These are phyloP conservation scores for Aspergillus thermomutatus DNA, from an alignment of 2,329 filamentous ascomycete genomes.

Conservation along the genomic window DNA sequence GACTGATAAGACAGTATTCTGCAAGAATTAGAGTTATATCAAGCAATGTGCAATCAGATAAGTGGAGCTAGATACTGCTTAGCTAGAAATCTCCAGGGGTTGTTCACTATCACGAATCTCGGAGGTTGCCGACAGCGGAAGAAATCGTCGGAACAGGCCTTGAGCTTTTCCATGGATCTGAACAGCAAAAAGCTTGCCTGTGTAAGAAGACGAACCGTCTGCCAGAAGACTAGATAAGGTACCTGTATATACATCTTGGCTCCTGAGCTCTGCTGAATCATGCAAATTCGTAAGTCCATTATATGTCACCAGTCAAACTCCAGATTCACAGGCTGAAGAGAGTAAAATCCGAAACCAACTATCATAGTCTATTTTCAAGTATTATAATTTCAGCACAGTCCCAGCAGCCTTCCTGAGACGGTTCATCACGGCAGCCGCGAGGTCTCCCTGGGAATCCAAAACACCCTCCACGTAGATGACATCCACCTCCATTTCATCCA, in stretches of 20 bases:
- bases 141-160: not conserved
- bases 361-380: conserved; percentile 9
- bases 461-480: conserved; percentile 91
- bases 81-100: not conserved
- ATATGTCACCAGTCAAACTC: conserved; percentile 2
- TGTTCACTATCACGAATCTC: not conserved
- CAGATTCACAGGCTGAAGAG: not conserved
- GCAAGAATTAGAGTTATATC: not conserved
- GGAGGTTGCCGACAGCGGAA: not conserved
- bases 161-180: not conserved
- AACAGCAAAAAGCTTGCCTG: not conserved
- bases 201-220: not conserved
- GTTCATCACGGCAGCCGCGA: conserved; percentile 85
- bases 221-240: not conserved
- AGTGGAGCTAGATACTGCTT: not conserved
- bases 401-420: conserved; percentile 72
- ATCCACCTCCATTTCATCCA: conserved; percentile 76
- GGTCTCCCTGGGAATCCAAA: conserved; percentile 65
- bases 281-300: conserved; percentile 1
- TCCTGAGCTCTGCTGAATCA: not conserved
- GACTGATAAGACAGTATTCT: not conserved
- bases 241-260: not conserved
- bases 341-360: conserved; percentile 6
- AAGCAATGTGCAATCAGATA: not conserved
- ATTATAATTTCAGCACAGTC: conserved; percentile 50